Evolutionary conservation across 2,329 filamentous ascomycete species (phyloP), one percentile per base, ranked within the genome.

Genomic region (Dissoconium aciculare): DNA sequence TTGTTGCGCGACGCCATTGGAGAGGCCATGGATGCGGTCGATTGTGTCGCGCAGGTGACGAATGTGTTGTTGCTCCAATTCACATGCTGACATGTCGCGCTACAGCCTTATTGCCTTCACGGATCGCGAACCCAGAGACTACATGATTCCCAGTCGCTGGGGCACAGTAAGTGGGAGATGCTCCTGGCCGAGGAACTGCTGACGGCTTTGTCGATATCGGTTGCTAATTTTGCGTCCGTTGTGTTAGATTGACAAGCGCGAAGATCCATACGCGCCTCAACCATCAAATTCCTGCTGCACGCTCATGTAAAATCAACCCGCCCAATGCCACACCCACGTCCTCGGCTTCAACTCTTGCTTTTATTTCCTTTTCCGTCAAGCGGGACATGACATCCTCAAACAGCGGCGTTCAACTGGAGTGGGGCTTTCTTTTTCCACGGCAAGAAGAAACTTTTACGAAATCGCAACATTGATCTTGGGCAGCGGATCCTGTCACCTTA

Each of bases 111-210:
- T 95, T 57, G 81, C 83, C 47, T 95, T 95, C 65, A 95, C 87
- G 62, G 92, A 92, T 60, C 85, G 82, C 46, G 63, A 66, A 60
- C 94, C 89, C 48, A 80, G 87, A 59, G 89, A 98, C 58, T 95
- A 92, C 66, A 95, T 98, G 89, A 85, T 95, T 34, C 85, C 85
- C 30, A 92, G 84, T 32, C 81, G 91, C 58, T 98, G 89, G 89
- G 87, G 87, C 46, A 72, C 77, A 38, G 71, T 75, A 63, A 45
- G 64, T 35, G 11, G 14, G n/a, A n/a, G n/a, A n/a, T n/a, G n/a
- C n/a, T n/a, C n/a, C n/a, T n/a, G n/a, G n/a, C n/a, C n/a, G n/a
- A n/a, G 16, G 16, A 11, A 17, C 24, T 28, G 34, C 17, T 28
- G 17, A 27, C 15, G n/a, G 8, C 19, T 8, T n/a, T 8, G 19